phyloP scores from a whole-genome alignment of 441 rosid species.

The Theobroma grandiflorum region DNA sequence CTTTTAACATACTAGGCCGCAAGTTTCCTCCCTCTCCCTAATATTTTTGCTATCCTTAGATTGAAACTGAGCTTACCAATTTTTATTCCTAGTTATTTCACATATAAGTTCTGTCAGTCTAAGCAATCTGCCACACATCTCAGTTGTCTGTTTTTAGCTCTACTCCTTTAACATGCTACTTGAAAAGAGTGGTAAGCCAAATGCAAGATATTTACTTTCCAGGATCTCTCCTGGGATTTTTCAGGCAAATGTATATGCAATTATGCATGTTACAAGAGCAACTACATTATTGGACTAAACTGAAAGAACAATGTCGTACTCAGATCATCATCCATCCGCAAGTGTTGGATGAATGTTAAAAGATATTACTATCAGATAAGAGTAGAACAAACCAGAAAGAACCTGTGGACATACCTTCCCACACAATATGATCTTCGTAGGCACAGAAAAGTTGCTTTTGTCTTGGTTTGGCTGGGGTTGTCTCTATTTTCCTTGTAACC shows the following conservation, averaged over 20 bases:
- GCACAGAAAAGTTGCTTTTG: not conserved
- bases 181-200: not conserved
- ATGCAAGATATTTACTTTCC: not conserved
- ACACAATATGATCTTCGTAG: not conserved
- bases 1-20: not conserved
- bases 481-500: not conserved
- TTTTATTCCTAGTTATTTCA: not conserved
- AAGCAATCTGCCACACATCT: not conserved
- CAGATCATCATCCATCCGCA: no score
- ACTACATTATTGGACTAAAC: not conserved
- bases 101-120: not conserved
- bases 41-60: not conserved
- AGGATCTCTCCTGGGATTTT: not conserved
- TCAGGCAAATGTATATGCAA: not conserved
- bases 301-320: not conserved
- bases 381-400: not conserved
- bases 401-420: slow-evolving; percentile 22
- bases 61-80: not conserved
- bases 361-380: not conserved
- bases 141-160: not conserved
- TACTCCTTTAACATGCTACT: not conserved
- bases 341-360: not conserved
- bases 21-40: not conserved
- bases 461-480: not conserved
- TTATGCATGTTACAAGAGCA: not conserved